A percentile compares a stretch with the other conserved stretches of the same genome.
phyloP scores from a whole-genome alignment of 768 basidiomycete species.

The Amanita exitialis region DNA sequence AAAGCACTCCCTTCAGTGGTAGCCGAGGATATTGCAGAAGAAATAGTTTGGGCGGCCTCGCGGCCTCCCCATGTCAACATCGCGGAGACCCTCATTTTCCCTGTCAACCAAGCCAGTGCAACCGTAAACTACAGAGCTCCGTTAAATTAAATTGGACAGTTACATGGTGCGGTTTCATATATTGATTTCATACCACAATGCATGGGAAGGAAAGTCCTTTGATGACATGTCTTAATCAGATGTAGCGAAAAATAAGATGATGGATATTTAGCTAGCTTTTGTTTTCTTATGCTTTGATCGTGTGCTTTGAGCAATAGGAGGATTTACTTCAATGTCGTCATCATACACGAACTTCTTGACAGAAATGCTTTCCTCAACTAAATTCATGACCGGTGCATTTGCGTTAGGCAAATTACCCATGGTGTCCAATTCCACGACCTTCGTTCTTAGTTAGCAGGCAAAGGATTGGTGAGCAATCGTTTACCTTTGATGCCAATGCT shows the following conservation, averaged over 20 bases:
- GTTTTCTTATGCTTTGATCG: slow-evolving; percentile 45
- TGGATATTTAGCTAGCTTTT: slow-evolving; percentile 17
- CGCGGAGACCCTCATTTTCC: slow-evolving; percentile 70
- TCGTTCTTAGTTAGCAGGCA: background rate
- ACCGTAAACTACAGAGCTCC: slow-evolving; percentile 48
- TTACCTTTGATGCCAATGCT: slow-evolving; percentile 57
- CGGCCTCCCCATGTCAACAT: slow-evolving; percentile 91
- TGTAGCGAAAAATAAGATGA: background rate
- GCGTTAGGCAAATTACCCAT: slow-evolving; percentile 62
- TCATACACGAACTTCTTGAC: slow-evolving; percentile 80
- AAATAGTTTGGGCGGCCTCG: slow-evolving; percentile 94
- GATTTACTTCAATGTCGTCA: slow-evolving; percentile 40
- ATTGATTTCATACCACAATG: slow-evolving; percentile 5
- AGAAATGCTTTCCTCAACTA: slow-evolving; percentile 54
- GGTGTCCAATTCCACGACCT: slow-evolving; percentile 57
- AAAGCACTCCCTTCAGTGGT: slow-evolving; percentile 39
- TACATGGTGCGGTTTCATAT: slow-evolving; percentile 8
- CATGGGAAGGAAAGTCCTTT: background rate
- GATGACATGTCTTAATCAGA: background rate
- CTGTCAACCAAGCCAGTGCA: slow-evolving; percentile 71
- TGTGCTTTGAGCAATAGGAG: slow-evolving; percentile 37
- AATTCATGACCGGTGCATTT: slow-evolving; percentile 42
- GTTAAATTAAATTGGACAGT: slow-evolving; percentile 18
- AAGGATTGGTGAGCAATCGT: background rate
- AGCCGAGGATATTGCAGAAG: slow-evolving; percentile 87